Base-by-base conservation (phyloP, 805 yeast genomes). In the Spathaspora arborariae region DNA sequence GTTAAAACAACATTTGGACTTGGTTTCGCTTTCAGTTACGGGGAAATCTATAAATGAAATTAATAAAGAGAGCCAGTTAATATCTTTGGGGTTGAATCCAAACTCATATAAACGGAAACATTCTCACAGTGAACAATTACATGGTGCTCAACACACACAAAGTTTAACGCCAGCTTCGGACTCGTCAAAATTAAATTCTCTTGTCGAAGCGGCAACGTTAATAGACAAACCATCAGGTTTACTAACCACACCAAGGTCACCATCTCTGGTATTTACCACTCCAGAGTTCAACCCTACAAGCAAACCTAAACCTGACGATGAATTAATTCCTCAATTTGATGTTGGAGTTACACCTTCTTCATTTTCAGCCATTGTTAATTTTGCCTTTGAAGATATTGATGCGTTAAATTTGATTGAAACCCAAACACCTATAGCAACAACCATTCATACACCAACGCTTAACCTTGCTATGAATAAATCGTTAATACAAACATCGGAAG, bases 41-140 rank as follows among this genome's bases (percentile, higher is more conserved):
- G 21, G 38, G 5, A 35, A 35, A 15, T 30, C 35, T 2, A 30
- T 30, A 3, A 30, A 3, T 10, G 35, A 78, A 44, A 72, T 81
- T 26, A 76, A 80, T 47, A 58, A 68, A 20, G 81, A 78, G 16
- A 74, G 72, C 49, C 74, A 72, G n/a, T 58, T 76, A 16, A 72
- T 77, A 18, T 72, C 75, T 4, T 63, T 69, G 50, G 84, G 84
- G 0, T 64, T 72, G 36, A 78, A 77, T 45, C 84, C 84, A 0
- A 68, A 63, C 3, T 6, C 59, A 67, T 34, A n/a, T n/a, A n/a
- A 40, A 34, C 4, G 39, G 16, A 3, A 13, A 13, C 2, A 3
- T 3, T 3, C 18, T 16, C 30, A 7, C 51, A 7, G n/a, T n/a
- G n/a, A n/a, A n/a, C n/a, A n/a, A n/a, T n/a, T n/a, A n/a, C n/a